Percentiles rank a stretch among this genome's conserved stretches.
Evolutionary conservation across 345 rosid genomes (phyloP).

Genomic region (Populus deltoides): DNA sequence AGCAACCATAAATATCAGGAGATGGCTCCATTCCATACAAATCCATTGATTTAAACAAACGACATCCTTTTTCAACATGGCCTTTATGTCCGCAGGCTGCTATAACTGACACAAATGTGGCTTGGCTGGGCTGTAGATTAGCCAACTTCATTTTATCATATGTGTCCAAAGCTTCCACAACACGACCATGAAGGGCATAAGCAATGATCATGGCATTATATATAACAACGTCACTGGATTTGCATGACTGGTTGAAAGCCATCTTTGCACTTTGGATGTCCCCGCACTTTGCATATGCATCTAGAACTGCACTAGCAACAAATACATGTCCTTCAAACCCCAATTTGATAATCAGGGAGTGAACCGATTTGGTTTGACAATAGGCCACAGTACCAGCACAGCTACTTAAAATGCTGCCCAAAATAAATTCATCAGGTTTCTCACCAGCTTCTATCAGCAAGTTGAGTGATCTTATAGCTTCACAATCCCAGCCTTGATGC

Average conservation of each 20-base stretch:
- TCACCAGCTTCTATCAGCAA: conserved; percentile 20
- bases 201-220: conserved; percentile 41
- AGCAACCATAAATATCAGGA: conserved; percentile 39
- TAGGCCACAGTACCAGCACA: conserved; percentile 25
- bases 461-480: conserved; percentile 28
- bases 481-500: conserved; percentile 21
- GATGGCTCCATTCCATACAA: conserved; percentile 33
- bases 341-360: conserved; percentile 30
- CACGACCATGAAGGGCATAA: conserved; percentile 41
- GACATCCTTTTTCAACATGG: conserved; percentile 33
- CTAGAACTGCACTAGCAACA: conserved; percentile 36
- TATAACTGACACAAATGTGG: conserved; percentile 42
- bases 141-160: conserved; percentile 34
- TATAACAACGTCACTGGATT: conserved; percentile 29
- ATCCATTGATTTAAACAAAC: conserved; percentile 33
- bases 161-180: conserved; percentile 32
- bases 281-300: conserved; percentile 48
- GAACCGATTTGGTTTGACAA: conserved; percentile 26
- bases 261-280: conserved; percentile 31
- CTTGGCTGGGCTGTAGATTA: conserved; percentile 31
- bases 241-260: conserved; percentile 29
- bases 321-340: conserved; percentile 25
- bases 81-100: conserved; percentile 45
- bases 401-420: conserved; percentile 34
- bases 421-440: conserved; percentile 38